Conservation (phyloP, 495 filamentous ascomycete genomes). For the Parachaetomium inaequale region DNA sequence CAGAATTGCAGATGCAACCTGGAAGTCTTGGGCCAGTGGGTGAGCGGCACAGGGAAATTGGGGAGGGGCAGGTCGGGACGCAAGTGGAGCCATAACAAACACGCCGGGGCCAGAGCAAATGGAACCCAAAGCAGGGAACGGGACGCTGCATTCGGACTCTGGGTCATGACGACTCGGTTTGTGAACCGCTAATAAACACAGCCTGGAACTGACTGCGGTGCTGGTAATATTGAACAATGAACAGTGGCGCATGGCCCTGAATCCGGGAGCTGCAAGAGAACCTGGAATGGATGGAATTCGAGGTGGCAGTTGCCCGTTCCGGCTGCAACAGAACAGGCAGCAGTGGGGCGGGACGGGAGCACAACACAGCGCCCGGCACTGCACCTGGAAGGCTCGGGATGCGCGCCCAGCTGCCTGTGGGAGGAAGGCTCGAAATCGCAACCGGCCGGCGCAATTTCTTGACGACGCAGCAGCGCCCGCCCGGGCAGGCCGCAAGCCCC, state of each 20-base stretch:
- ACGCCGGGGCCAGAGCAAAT: not conserved
- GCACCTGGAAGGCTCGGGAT: not conserved
- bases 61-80: slow-evolving; percentile 1
- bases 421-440: not conserved
- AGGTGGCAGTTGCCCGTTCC: no score
- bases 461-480: not conserved
- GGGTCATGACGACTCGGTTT: not conserved
- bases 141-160: not conserved
- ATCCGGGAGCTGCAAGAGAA: not conserved
- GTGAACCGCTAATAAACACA: not conserved
- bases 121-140: not conserved
- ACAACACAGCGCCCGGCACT: no score
- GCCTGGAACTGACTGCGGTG: not conserved
- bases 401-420: not conserved
- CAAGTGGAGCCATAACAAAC: slow-evolving; percentile 6
- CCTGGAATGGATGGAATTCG: not conserved
- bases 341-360: no score
- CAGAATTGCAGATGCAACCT: not conserved
- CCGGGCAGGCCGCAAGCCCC: slow-evolving; percentile 4
- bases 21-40: not conserved
- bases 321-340: no score
- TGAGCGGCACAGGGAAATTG: slow-evolving; percentile 15
- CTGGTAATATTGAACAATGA: not conserved
- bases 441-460: not conserved
- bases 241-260: no score